A percentile compares a stretch with the other conserved stretches of the same genome.
These are phyloP conservation scores for Lipomyces spencermartinsiae DNA, from an alignment of 805 yeast species.

Conservation along the genomic window DNA sequence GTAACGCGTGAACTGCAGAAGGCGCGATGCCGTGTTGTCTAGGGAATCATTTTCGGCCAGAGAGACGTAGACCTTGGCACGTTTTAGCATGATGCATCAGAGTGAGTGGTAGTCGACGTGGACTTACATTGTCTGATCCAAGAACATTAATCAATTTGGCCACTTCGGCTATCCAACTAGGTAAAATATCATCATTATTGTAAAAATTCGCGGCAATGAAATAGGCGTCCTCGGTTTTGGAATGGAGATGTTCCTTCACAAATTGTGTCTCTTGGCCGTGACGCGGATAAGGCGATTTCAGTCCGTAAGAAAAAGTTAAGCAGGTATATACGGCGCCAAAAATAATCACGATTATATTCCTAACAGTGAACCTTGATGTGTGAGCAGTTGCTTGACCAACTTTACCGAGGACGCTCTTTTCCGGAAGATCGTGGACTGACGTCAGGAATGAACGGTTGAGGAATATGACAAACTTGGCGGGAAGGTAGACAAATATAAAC, in stretches of 20 bases:
- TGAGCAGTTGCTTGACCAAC: neutral
- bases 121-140: slow-evolving; percentile 31
- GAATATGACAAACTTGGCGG: slow-evolving; percentile 14
- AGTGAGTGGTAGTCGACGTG: neutral
- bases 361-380: neutral
- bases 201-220: slow-evolving; percentile 35
- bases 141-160: slow-evolving; percentile 20
- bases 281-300: slow-evolving; percentile 11
- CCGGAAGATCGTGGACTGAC: slow-evolving; percentile 3
- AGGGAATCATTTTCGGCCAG: slow-evolving; percentile 31
- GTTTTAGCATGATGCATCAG: neutral
- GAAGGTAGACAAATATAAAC: slow-evolving; percentile 25
- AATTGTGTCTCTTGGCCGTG: neutral
- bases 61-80: slow-evolving; percentile 25
- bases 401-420: neutral
- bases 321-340: slow-evolving; percentile 4
- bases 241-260: neutral
- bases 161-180: slow-evolving; percentile 28
- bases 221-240: slow-evolving; percentile 9
- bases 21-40: slow-evolving; percentile 28
- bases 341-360: neutral
- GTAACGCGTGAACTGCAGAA: slow-evolving; percentile 25
- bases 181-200: slow-evolving; percentile 24
- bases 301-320: slow-evolving; percentile 10
- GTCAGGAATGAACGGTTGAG: neutral